Evolutionary conservation across 768 basidiomycete species (phyloP), one percentile per base, ranked within the genome.

Genomic region (Mycena indigotica): DNA sequence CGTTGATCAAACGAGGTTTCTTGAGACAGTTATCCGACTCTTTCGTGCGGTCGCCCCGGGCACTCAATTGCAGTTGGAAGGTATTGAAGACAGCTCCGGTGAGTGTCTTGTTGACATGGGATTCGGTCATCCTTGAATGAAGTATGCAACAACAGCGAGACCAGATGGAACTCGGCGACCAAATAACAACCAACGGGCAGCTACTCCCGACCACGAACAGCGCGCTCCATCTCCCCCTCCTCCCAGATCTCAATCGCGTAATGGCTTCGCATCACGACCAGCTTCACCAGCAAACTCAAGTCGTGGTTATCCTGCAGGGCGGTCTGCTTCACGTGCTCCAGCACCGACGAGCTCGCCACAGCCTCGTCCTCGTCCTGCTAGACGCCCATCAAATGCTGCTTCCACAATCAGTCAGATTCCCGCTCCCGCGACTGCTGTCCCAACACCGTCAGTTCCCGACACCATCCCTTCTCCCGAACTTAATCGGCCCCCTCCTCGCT

Each of bases 1-100:
- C 28, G 69, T 69, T 24, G 94, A 98, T 64, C 95, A 96, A 69
- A 64, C 75, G 13, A 72, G 73, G 13, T 98, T 98, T 70, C 69
- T 97, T 49, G 78, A 80, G 38, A 78, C 87, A 1, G 64, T 89
- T 38, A 73, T 94, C 57, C 80, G 84, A 41, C 75, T 88, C 29
- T 89, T 87, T 69, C 81, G 74, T 32, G 70, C 70, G 30, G 73
- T 84, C 23, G 70, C 81, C 21, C 75, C 73, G 21, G 74, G 77
- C 2, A 69, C 72, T 1, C 65, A 78, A 8, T 69, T 91, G 57
- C 81, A 85, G 26, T 69, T 91, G 23, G 80, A 84, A 26, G 88
- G 89, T 8, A 66, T 91, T 3, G 67, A 74, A 48, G 74, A 74
- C 35, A 64, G 57, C 44, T 41, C 65, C 80, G 80, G 67, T 52